These are phyloP conservation scores for Colletotrichum sp. DNA, from an alignment of 2,329 filamentous ascomycete genomes.

Conservation along the genomic window DNA sequence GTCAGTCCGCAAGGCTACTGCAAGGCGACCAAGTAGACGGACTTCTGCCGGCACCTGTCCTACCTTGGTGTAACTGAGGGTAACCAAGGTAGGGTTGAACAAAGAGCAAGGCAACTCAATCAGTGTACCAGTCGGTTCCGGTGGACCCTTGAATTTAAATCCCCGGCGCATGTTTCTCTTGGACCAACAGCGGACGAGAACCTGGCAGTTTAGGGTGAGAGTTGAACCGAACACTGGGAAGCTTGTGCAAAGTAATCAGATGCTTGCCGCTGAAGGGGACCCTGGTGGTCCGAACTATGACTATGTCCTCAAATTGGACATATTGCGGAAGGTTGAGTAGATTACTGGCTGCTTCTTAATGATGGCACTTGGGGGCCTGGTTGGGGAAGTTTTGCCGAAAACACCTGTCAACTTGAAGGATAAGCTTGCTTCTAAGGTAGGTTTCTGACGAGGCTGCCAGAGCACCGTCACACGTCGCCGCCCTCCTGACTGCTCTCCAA, in stretches of 20 bases:
- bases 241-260: background rate
- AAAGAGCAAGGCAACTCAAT: background rate
- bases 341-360: background rate
- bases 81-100: background rate
- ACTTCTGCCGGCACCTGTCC: background rate
- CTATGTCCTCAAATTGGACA: background rate
- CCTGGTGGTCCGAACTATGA: background rate
- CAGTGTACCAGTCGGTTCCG: background rate
- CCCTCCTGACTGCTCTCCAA: background rate
- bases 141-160: constrained; percentile 16
- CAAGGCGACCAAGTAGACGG: background rate
- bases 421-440: background rate
- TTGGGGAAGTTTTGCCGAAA: background rate
- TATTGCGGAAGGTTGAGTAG: background rate
- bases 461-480: background rate
- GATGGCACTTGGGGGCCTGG: background rate
- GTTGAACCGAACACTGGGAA: background rate
- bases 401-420: background rate
- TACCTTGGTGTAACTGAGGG: background rate
- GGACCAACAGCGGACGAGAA: background rate
- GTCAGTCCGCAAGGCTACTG: background rate
- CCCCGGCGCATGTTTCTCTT: constrained; percentile 10
- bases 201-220: background rate
- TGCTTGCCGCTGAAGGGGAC: background rate
- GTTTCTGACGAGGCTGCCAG: background rate